Base-by-base conservation (phyloP, 179 eudicot genomes). In the Beta lomatogona region DNA sequence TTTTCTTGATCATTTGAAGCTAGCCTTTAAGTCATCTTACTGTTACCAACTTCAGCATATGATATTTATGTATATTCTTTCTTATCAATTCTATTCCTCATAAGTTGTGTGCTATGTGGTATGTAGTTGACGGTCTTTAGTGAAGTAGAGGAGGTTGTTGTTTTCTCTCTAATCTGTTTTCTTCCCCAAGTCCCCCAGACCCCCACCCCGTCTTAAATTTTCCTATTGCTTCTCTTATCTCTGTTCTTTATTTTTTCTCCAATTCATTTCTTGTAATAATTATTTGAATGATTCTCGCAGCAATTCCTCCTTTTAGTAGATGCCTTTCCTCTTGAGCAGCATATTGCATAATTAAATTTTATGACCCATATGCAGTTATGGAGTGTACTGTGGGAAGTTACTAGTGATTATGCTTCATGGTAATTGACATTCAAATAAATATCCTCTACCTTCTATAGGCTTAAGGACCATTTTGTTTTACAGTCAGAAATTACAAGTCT, bases 401-500 rank as follows among this genome's bases (percentile, higher is more conserved):
- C 1, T 67, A 41, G 75, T 16, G 44, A 22, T 28, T 50, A 21
- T 78, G 60, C 28, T 22, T 53, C 19, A 16, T 53, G 44, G 18
- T 55, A 75, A 68, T 50, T 21, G 15, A 41, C 46, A 48, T 76
- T 6, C 50, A 52, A 21, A 77, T 25, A 48, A 12, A 41, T 11
- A 16, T 21, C 65, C 25, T 61, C 19, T n/a, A 25, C 13, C 48
- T 45, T 69, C 18, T 45, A 54, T n/a, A 44, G 21, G 15, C 53
- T 21, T 45, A 57, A 46, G 11, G 36, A 64, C 44, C 31, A 55
- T 66, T 16, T 77, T 68, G 0, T 80, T 76, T 83, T 75, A 48
- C 86, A 92, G 97, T 86, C 73, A 88, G 79, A 83, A 87, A 87
- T 75, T 84, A 84, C 76, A 92, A 86, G 86, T 80, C 92, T 16